Percentiles rank a stretch among this genome's conserved stretches.
phyloP scores from a whole-genome alignment of 2,329 filamentous ascomycete genomes.

The Malbranchea zuffiana region DNA sequence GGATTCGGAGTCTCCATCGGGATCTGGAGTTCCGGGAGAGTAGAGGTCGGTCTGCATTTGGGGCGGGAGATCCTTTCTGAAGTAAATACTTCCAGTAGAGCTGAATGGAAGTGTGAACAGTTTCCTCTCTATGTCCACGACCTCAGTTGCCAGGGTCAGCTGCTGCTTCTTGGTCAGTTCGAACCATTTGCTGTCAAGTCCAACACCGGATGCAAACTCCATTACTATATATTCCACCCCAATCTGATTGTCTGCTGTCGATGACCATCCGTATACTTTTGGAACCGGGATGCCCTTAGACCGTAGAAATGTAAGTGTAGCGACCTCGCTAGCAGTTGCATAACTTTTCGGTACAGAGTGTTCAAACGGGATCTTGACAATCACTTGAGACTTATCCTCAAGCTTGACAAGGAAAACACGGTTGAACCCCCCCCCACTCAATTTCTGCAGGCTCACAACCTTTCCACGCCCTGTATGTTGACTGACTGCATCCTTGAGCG shows the following conservation, averaged over 20 bases:
- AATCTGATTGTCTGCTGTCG: constrained; percentile 25
- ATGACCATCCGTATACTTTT: constrained; percentile 26
- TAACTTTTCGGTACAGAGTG: constrained; percentile 22
- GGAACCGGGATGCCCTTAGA: constrained; percentile 29
- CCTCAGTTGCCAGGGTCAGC: constrained; percentile 12
- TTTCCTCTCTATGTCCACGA: constrained; percentile 18
- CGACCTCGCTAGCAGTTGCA: constrained; percentile 30
- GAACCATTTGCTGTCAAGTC: constrained; percentile 25
- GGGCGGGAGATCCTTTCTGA: constrained; percentile 14
- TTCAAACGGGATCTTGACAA: constrained; percentile 27
- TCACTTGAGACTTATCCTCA: constrained; percentile 21
- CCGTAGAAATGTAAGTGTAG: constrained; percentile 27
- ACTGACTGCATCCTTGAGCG: constrained; percentile 9
- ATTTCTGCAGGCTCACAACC: constrained; percentile 14
- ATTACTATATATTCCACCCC: constrained; percentile 33
- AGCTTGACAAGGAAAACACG: constrained; percentile 20
- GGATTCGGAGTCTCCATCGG: constrained; percentile 4
- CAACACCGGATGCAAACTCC: constrained; percentile 24
- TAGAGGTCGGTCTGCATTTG: constrained; percentile 12
- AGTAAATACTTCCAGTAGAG: constrained; percentile 19
- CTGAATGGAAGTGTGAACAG: constrained; percentile 16
- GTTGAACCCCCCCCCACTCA: constrained; percentile 19
- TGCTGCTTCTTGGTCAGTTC: constrained; percentile 10
- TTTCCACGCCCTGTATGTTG: constrained; percentile 5
- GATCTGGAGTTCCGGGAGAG: constrained; percentile 2